Conservation (phyloP, 306 rosid genomes). For the Quercus berberidifolia region DNA sequence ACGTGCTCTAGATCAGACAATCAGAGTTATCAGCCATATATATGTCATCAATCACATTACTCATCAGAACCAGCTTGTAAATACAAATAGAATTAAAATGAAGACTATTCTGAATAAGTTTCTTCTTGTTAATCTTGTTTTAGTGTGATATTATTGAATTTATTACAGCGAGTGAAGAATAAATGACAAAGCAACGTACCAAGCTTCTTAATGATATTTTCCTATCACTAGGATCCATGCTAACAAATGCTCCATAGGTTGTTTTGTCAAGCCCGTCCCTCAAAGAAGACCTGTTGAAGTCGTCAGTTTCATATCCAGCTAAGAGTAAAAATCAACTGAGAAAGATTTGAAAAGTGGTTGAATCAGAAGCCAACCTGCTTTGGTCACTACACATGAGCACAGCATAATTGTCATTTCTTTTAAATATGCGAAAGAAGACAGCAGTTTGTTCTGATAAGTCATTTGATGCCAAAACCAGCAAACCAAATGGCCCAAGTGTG, state of each 20-base stretch:
- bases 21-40: too few species aligned
- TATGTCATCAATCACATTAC: too few species aligned
- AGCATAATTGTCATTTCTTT: slow-evolving; percentile 30
- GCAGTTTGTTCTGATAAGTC: slow-evolving; percentile 52
- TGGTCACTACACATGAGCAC: slow-evolving; percentile 77
- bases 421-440: slow-evolving; percentile 44
- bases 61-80: too few species aligned
- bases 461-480: slow-evolving; percentile 53
- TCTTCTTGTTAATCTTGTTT: neutral
- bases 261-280: slow-evolving; percentile 45
- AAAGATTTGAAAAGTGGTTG: neutral
- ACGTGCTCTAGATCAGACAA: too few species aligned
- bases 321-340: neutral
- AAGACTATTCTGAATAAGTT: neutral
- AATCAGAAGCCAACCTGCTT: slow-evolving; percentile 43
- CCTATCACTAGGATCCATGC: slow-evolving; percentile 33
- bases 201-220: slow-evolving; percentile 58
- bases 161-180: neutral
- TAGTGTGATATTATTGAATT: neutral
- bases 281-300: slow-evolving; percentile 53
- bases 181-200: slow-evolving; percentile 27
- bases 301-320: neutral
- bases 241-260: slow-evolving; percentile 51
- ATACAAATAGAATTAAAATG: neutral
- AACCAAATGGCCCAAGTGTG: slow-evolving; percentile 57